Percentiles rank a stretch among this genome's conserved stretches.
Evolutionary conservation across 306 rosid species (phyloP).

Genomic region (Ormosia emarginata): DNA sequence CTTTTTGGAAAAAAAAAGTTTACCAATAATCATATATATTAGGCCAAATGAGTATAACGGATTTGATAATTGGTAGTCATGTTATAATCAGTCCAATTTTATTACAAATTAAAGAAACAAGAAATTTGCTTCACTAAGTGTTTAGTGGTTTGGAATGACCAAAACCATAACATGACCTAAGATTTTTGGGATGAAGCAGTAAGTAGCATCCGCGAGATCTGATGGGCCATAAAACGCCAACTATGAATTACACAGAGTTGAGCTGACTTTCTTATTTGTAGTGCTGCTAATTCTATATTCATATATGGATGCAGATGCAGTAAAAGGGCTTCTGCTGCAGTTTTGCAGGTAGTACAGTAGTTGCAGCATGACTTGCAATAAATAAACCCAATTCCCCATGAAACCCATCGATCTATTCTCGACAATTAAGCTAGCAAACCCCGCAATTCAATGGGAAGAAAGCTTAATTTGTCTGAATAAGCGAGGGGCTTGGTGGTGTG

Average conservation of each 20-base stretch:
- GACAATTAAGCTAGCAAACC: not conserved
- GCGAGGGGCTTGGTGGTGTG: not conserved
- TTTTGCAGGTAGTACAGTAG: not conserved
- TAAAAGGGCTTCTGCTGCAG: not conserved
- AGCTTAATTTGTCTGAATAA: not conserved
- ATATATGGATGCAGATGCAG: too few species aligned
- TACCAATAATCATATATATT: not conserved
- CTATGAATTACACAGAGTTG: not conserved
- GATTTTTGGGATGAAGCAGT: not conserved
- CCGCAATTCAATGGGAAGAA: slow-evolving; percentile 3
- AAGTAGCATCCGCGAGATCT: not conserved
- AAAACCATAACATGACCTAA: not conserved
- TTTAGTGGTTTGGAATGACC: not conserved
- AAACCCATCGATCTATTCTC: not conserved
- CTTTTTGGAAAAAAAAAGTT: not conserved
- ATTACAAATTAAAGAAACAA: not conserved
- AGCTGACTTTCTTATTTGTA: not conserved
- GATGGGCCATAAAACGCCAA: not conserved
- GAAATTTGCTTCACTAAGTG: not conserved
- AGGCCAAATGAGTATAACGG: not conserved
- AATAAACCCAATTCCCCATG: slow-evolving; percentile 24
- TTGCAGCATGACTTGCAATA: not conserved
- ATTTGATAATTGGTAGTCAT: not conserved
- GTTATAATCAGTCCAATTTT: not conserved
- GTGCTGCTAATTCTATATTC: not conserved